phyloP scores from a whole-genome alignment of 805 yeast species.

The Spathaspora arborariae region DNA sequence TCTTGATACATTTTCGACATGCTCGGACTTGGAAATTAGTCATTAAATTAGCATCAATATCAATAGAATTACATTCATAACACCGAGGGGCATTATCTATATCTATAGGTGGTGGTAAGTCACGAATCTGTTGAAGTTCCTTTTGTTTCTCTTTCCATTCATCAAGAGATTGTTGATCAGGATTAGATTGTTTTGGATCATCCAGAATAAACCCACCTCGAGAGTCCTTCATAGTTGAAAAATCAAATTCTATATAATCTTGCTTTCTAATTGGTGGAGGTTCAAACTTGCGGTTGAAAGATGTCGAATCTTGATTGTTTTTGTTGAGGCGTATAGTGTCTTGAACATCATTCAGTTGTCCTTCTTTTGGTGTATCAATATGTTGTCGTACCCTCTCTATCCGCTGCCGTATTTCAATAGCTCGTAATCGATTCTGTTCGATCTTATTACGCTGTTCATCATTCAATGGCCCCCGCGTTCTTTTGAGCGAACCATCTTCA shows the following conservation, averaged over 20 bases:
- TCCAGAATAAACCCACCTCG: slow-evolving; percentile 75
- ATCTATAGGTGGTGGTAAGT: slow-evolving; percentile 70
- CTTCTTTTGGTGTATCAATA: not conserved
- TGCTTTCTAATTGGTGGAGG: slow-evolving; percentile 45
- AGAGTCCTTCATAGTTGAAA: slow-evolving; percentile 84
- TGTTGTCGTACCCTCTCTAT: slow-evolving; percentile 13
- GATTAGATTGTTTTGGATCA: slow-evolving; percentile 6
- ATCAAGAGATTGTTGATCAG: slow-evolving; percentile 23
- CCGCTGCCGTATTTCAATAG: slow-evolving; percentile 41
- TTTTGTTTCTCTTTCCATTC: slow-evolving; percentile 49
- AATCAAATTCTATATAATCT: slow-evolving; percentile 80
- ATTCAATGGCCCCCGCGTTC: slow-evolving; percentile 34
- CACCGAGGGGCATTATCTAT: slow-evolving; percentile 76
- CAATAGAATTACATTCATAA: slow-evolving; percentile 75
- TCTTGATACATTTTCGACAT: slow-evolving; percentile 72
- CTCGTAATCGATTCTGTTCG: slow-evolving; percentile 51
- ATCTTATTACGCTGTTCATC: slow-evolving; percentile 48
- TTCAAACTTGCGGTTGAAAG: slow-evolving; percentile 12
- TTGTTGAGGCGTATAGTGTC: slow-evolving; percentile 12
- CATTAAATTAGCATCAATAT: slow-evolving; percentile 68
- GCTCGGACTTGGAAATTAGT: slow-evolving; percentile 71
- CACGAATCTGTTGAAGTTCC: slow-evolving; percentile 36
- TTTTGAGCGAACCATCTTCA: slow-evolving; percentile 10
- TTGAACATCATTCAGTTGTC: not conserved
- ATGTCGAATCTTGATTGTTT: slow-evolving; percentile 10